Conservation (phyloP, 371 early-diverging fungal species). For the Globomyces sp. region DNA sequence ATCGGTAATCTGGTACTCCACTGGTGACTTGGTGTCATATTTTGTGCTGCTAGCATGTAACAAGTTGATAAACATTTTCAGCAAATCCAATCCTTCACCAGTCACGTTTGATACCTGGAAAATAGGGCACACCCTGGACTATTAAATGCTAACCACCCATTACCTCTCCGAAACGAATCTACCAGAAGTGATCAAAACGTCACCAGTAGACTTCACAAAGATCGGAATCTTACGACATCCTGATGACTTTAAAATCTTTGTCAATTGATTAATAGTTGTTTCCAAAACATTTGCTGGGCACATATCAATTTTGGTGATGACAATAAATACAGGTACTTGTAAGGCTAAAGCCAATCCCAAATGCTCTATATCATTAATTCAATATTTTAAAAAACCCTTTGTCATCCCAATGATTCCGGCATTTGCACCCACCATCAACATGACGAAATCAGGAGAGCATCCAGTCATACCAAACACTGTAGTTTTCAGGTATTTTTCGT, state of each 20-base stretch:
- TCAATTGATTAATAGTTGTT: constrained; percentile 76
- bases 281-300: constrained; percentile 84
- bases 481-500: constrained; percentile 91
- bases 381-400: constrained; percentile 34
- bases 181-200: constrained; percentile 79
- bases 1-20: constrained; percentile 84
- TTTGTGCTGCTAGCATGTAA: constrained; percentile 63
- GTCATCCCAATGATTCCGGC: constrained; percentile 93
- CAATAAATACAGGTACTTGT: constrained; percentile 82
- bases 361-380: constrained; percentile 56
- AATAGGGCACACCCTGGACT: constrained; percentile 79
- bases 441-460: constrained; percentile 83
- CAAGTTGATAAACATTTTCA: constrained; percentile 80
- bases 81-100: constrained; percentile 79
- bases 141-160: not conserved
- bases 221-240: constrained; percentile 91
- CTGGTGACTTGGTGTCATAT: constrained; percentile 63
- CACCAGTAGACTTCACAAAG: constrained; percentile 70
- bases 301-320: constrained; percentile 87
- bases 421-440: constrained; percentile 89
- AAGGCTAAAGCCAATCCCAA: constrained; percentile 85
- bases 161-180: constrained; percentile 74
- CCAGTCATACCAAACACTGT: constrained; percentile 93
- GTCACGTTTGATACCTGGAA: constrained; percentile 92
- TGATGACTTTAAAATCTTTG: constrained; percentile 77